These are phyloP conservation scores for Chytriomyces sp. DNA, from an alignment of 192 early-diverging fungal species.

Conservation along the genomic window DNA sequence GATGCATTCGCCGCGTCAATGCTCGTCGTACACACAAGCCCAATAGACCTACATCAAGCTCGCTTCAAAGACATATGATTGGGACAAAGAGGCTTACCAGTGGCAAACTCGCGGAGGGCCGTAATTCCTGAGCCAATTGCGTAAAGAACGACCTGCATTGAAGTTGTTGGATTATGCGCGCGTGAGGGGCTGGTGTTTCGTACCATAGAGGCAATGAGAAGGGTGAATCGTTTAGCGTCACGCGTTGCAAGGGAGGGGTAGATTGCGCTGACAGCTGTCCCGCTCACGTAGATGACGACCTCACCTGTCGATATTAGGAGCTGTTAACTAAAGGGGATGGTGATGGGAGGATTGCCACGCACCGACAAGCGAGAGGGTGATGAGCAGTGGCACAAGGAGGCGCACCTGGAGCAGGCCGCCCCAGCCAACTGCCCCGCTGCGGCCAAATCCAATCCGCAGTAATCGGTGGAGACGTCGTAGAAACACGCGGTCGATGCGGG, in stretches of 20 bases:
- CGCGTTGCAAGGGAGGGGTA: slow-evolving; percentile 71
- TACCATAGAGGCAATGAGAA: slow-evolving; percentile 31
- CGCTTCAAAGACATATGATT: slow-evolving; percentile 24
- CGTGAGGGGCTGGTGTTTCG: too few relatives aligned
- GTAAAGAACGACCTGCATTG: too few relatives aligned
- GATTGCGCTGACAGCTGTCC: slow-evolving; percentile 69
- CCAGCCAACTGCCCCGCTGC: not conserved
- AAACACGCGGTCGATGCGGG: not conserved
- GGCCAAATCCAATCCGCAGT: not conserved
- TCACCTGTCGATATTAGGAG: not conserved
- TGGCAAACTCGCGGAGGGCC: slow-evolving; percentile 36
- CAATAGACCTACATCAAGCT: slow-evolving; percentile 62
- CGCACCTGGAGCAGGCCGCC: not conserved
- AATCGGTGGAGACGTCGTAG: not conserved
- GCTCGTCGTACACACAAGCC: slow-evolving; percentile 59
- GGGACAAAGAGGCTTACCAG: not conserved
- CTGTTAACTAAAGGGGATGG: not conserved
- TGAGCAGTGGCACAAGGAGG: not conserved
- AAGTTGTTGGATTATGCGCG: too few relatives aligned
- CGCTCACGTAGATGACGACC: slow-evolving; percentile 25
- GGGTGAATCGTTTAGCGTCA: slow-evolving; percentile 60
- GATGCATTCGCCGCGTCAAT: slow-evolving; percentile 66
- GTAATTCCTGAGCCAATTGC: not conserved
- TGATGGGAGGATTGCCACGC: not conserved
- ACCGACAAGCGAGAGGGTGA: not conserved